Percentiles rank a stretch among this genome's conserved stretches.
Conservation (phyloP, 2,329 filamentous ascomycete species). For the Catunica adiposa region DNA sequence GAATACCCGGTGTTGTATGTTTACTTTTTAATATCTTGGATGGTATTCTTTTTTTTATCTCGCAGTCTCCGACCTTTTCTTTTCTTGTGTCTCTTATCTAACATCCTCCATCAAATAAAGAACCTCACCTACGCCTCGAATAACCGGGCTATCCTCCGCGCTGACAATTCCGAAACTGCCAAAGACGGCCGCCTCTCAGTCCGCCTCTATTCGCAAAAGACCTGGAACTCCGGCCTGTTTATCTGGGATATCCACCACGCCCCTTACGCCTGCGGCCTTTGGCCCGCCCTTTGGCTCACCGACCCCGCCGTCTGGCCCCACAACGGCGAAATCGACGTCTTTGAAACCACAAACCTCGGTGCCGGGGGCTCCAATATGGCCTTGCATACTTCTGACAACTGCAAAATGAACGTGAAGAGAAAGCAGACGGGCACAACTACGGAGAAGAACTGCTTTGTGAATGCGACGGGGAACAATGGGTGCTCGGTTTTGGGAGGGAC, state of each 20-base stretch:
- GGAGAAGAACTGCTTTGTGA: constrained; percentile 34
- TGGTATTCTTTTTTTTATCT: too few relatives aligned
- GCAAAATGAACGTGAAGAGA: constrained; percentile 37
- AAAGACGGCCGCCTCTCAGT: constrained; percentile 46
- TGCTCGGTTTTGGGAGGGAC: constrained; percentile 34
- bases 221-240: constrained; percentile 48
- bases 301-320: constrained; percentile 45
- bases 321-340: constrained; percentile 48
- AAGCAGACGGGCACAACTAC: constrained; percentile 31
- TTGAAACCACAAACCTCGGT: constrained; percentile 41
- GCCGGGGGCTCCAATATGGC: constrained; percentile 40
- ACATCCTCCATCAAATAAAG: constrained; percentile 20
- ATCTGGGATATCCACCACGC: constrained; percentile 49
- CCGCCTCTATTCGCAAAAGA: constrained; percentile 42
- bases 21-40: not conserved
- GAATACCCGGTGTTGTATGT: not conserved
- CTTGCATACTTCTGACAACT: constrained; percentile 38
- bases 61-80: not conserved
- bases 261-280: constrained; percentile 46
- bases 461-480: constrained; percentile 27
- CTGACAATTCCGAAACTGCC: constrained; percentile 30
- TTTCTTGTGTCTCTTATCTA: too few relatives aligned
- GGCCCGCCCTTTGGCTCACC: constrained; percentile 50
- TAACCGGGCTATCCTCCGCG: constrained; percentile 37
- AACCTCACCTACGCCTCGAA: constrained; percentile 47